Base-by-base conservation (phyloP, 129 eudicot genomes). In the Artemisia argyi region DNA sequence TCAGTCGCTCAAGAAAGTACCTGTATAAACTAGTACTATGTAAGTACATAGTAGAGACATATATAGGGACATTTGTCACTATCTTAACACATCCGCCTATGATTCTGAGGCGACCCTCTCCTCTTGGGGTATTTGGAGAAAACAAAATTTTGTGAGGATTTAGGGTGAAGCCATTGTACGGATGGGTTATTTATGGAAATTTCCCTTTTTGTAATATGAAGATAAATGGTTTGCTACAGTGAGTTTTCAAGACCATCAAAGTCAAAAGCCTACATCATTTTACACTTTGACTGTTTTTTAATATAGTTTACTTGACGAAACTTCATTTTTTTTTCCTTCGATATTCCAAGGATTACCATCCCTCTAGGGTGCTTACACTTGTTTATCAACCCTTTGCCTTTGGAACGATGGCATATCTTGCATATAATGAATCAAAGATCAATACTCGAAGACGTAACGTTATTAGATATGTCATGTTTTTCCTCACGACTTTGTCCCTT, bases 311-410 rank as follows among this genome's bases (percentile, higher is more conserved):
- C 13, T 44, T 66, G 65, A 46, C 39, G 30, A 26, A n/a, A 24
- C 0, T 47, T 73, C 7, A 0, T 16, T 28, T 26, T 16, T 28
- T 26, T 50, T 4, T 42, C 42, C 7, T 14, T 71, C 17, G 3
- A 57, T 9, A 46, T 75, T 65, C 65, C 68, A 74, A 87, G 89
- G 35, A 68, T 5, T 87, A 85, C 61, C 94, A 85, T 72, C 94
- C 94, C 18, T 58, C 90, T 58, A 84, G 89, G 78, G 90, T 87
- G 12, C 89, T 82, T 68, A 84, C 87, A 6, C 82, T 85, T 15
- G 89, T 87, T 19, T 87, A 87, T 65, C 94, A 87, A 75, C 89
- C 94, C 30, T 84, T 84, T 64, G 88, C 94, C 4, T 72, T 87
- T 57, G 85, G 85, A 80, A 77, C 84, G 26, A 74, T 80, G 73